Base-by-base conservation (phyloP, 805 yeast genomes). In the Citeromyces matritensis region DNA sequence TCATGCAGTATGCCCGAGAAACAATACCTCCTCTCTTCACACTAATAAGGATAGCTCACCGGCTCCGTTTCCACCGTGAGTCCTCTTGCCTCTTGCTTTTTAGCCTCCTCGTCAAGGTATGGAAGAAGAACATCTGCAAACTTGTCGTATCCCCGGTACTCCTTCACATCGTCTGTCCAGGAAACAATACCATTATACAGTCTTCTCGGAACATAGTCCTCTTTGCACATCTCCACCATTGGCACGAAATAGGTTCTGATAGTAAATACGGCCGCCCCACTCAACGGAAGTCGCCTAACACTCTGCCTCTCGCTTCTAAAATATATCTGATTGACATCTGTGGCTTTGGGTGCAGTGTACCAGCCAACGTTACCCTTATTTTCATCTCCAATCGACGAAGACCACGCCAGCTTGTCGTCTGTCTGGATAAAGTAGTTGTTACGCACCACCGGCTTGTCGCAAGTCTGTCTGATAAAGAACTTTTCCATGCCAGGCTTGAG, bases 271-370 rank as follows among this genome's bases (percentile, higher is more conserved):
- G 62, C 53, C 9, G 66, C 76, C 8, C 82, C 81, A 3, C 69
- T 48, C 25, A 59, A 51, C 9, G 83, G 82, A 35, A 74, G 54
- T 42, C 78, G 57, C 41, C 81, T 58, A 32, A 74, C 54, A 30
- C 74, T 60, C 45, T 74, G 83, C 47, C 83, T 56, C 45, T 75
- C 83, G 17, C 76, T 67, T 39, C 83, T 60, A 49, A 63, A 73
- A 47, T 63, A 68, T 23, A 75, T 45, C 36, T 62, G 60, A 11
- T 51, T 53, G 6, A 69, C 48, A 21, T 57, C 60, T 1, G 46
- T 47, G 3, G 80, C 80, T 9, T 55, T 49, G 9, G 48, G 42
- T 5, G 81, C 78, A 1, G 81, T 68, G 42, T 69, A 61, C 82
- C 83, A 74, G 14, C 80, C 80, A 26, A 73, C 71, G 6, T 47